Evolutionary conservation across 2,329 filamentous ascomycete species (phyloP).

Genomic region (Verticillium zaregamsianum): DNA sequence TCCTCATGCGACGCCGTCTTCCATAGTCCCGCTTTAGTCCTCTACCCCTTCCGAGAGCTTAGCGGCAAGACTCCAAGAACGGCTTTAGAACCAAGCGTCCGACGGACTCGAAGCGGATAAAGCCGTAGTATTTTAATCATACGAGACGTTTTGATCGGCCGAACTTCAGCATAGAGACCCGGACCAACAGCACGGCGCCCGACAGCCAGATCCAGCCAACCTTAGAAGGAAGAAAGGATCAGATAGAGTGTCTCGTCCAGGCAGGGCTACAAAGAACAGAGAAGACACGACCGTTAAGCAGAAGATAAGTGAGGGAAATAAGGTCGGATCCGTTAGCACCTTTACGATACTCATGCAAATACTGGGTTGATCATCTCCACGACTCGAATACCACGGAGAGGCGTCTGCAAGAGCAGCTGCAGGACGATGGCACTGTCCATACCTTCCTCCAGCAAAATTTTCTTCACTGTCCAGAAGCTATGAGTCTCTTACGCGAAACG

Average conservation of each 20-base stretch:
- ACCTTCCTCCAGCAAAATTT: constrained; percentile 29
- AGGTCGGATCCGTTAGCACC: constrained; percentile 11
- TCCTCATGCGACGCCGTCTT: too few relatives aligned
- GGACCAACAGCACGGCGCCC: too few relatives aligned
- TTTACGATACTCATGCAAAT: constrained; percentile 14
- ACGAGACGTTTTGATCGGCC: constrained; percentile 15
- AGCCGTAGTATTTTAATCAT: constrained; percentile 11
- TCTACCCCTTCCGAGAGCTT: background rate
- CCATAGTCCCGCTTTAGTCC: too few relatives aligned
- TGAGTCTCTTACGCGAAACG: constrained; percentile 27
- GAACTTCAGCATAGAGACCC: too few relatives aligned
- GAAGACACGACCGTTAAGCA: constrained; percentile 19
- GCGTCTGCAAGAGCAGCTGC: constrained; percentile 8
- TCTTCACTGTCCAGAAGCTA: constrained; percentile 39
- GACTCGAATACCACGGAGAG: background rate
- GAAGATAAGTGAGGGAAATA: constrained; percentile 14
- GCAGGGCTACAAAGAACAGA: constrained; percentile 21
- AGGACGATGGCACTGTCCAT: constrained; percentile 19
- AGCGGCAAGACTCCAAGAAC: constrained; percentile 4
- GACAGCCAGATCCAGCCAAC: background rate
- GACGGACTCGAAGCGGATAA: constrained; percentile 12
- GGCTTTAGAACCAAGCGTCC: constrained; percentile 17
- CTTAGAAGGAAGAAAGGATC: constrained; percentile 6
- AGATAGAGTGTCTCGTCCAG: constrained; percentile 25
- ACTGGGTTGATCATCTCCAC: constrained; percentile 17